phyloP scores from a whole-genome alignment of 78 protist species.

The Dictyostelium brefeldianum region DNA sequence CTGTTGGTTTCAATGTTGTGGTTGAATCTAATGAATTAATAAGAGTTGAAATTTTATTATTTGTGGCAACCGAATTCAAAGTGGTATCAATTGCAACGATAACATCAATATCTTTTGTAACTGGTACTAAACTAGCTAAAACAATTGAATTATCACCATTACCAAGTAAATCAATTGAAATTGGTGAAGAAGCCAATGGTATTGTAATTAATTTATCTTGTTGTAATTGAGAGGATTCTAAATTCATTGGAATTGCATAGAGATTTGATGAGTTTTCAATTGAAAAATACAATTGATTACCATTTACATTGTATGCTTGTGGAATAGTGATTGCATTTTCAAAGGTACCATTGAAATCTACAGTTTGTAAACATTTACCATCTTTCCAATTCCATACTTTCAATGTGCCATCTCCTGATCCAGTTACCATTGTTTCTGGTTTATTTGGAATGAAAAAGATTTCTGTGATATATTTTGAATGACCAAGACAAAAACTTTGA shows the following conservation, averaged over 20 bases:
- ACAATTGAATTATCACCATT: background rate
- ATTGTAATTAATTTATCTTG: background rate
- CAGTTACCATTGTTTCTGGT: constrained; percentile 54
- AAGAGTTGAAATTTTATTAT: background rate
- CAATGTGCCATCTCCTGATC: constrained; percentile 83
- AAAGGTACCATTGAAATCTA: background rate
- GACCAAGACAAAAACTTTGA: constrained; percentile 79
- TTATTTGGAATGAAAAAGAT: constrained; percentile 22
- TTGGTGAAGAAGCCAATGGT: background rate
- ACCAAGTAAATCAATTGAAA: background rate
- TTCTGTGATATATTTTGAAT: constrained; percentile 49
- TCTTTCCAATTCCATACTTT: constrained; percentile 71
- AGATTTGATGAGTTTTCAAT: constrained; percentile 12
- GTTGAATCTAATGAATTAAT: background rate
- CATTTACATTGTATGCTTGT: background rate
- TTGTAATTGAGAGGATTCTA: background rate
- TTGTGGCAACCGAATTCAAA: background rate
- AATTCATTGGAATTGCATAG: background rate
- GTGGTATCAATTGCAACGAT: background rate
- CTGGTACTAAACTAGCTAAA: constrained; percentile 9
- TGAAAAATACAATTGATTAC: background rate
- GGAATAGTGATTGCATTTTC: constrained; percentile 25
- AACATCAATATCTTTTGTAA: background rate
- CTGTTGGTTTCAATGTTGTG: background rate
- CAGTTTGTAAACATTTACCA: constrained; percentile 68